These are phyloP conservation scores for Rhynchospora tenuis DNA, from an alignment of 176 grass and related monocot species.

Conservation along the genomic window DNA sequence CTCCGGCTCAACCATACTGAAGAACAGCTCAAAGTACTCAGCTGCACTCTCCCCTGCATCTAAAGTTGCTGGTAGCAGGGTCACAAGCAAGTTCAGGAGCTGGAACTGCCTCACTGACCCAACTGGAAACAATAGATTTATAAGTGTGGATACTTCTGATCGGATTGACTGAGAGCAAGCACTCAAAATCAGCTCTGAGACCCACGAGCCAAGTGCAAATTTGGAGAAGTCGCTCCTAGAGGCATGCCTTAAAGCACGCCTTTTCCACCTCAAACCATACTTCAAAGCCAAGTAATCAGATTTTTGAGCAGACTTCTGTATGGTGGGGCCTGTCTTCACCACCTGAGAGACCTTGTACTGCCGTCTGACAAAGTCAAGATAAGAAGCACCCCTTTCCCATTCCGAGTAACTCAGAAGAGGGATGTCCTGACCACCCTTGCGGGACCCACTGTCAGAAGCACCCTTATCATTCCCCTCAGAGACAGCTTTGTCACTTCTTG, in stretches of 20 bases:
- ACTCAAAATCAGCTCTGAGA: conserved; percentile 95
- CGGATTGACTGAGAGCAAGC: conserved; percentile 98
- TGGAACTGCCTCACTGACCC: conserved; percentile 78
- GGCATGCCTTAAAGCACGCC: conserved; percentile 57
- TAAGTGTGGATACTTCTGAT: conserved; percentile 83
- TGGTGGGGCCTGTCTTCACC: conserved; percentile 46
- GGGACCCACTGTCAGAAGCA: conserved; percentile 37
- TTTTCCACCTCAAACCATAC: conserved; percentile 94
- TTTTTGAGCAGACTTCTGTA: conserved; percentile 53
- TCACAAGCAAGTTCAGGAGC: conserved; percentile 89
- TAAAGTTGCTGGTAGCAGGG: conserved; percentile 69
- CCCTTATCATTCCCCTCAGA: conserved; percentile 41
- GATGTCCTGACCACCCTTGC: conserved; percentile 54
- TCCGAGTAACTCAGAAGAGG: conserved; percentile 91
- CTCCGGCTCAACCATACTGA: conserved; percentile 77
- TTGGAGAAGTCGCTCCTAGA: conserved; percentile 84
- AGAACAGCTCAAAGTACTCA: conserved; percentile 95
- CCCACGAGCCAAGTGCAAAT: conserved; percentile 89
- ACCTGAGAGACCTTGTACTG: conserved; percentile 87
- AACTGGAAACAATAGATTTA: conserved; percentile 78
- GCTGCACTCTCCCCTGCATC: conserved; percentile 77
- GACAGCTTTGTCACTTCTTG: conserved; percentile 53
- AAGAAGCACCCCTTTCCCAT: conserved; percentile 95
- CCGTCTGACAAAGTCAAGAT: conserved; percentile 92
- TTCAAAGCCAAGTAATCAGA: conserved; percentile 72